Conservation (phyloP, 1,284 basidiomycete genomes). For the Hymenochaete sp. region DNA sequence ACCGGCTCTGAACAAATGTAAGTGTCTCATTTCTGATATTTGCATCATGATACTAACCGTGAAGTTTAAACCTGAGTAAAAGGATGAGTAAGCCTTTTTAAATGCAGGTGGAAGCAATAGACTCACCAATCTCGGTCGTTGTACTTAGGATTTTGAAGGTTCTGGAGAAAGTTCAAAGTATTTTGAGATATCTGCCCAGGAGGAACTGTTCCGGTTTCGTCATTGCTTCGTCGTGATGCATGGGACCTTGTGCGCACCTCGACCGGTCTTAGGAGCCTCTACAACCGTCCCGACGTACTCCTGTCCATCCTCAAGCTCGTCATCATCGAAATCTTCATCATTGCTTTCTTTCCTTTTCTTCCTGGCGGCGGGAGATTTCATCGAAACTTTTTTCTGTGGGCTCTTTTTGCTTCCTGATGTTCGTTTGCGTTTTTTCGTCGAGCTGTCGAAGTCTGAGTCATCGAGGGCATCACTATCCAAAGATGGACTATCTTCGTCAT, state of each 20-base stretch:
- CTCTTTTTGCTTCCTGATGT: conserved; percentile 13
- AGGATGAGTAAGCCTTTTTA: background rate
- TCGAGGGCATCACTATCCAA: conserved; percentile 31
- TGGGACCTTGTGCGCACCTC: conserved; percentile 48
- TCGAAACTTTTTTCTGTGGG: conserved; percentile 1
- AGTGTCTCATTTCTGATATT: background rate
- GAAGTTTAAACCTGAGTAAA: conserved; percentile 59
- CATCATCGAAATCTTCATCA: conserved; percentile 33
- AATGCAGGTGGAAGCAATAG: background rate
- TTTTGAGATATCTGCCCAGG: conserved; percentile 81
- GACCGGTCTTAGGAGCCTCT: conserved; percentile 71
- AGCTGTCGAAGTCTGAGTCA: conserved; percentile 27
- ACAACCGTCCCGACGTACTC: conserved; percentile 62
- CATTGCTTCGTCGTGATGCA: too few relatives aligned
- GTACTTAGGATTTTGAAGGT: conserved; percentile 64
- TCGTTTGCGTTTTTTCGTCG: conserved; percentile 19
- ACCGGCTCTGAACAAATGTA: conserved; percentile 53
- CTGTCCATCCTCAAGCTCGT: conserved; percentile 56
- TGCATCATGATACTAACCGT: conserved; percentile 36
- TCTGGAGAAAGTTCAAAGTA: conserved; percentile 67
- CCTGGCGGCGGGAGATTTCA: conserved; percentile 21
- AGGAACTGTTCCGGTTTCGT: conserved; percentile 54
- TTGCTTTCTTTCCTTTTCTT: conserved; percentile 26
- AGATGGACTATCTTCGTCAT: conserved; percentile 17
- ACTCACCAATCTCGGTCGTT: conserved; percentile 84